phyloP scores from a whole-genome alignment of 768 basidiomycete species.

The Termitomyces bulborhizus region DNA sequence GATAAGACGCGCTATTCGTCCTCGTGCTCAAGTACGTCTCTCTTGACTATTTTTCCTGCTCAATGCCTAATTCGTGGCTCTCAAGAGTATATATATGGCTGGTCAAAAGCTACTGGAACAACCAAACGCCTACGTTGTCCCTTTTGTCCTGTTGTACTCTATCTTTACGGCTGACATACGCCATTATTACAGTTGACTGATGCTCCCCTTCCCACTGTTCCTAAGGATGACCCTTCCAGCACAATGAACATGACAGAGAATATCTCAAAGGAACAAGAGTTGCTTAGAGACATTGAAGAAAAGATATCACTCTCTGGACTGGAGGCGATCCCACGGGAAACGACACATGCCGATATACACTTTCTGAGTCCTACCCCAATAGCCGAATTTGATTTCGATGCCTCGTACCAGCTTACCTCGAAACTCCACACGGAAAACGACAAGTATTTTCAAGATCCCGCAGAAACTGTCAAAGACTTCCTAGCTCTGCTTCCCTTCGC shows the following conservation, averaged over 20 bases:
- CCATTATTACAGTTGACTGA: background rate
- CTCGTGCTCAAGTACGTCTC: background rate
- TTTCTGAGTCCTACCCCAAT: background rate
- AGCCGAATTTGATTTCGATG: background rate
- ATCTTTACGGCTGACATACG: background rate
- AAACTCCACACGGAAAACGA: background rate
- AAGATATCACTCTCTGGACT: too few species aligned
- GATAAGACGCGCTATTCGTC: background rate
- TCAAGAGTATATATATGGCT: background rate
- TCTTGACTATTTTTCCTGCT: background rate
- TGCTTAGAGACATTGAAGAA: background rate
- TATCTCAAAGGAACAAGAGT: too few species aligned
- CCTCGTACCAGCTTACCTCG: background rate
- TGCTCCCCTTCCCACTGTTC: too few species aligned
- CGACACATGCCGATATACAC: background rate
- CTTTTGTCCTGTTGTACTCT: background rate
- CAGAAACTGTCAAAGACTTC: conserved; percentile 3
- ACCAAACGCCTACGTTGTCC: background rate
- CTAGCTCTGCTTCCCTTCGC: conserved; percentile 14
- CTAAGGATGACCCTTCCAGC: background rate
- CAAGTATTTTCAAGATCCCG: background rate
- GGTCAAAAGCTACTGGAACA: background rate
- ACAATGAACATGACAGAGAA: too few species aligned
- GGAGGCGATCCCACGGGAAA: background rate
- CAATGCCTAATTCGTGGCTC: background rate